Evolutionary conservation across 208 protist genomes (phyloP).

Genomic region (Phytomonas serpens): DNA sequence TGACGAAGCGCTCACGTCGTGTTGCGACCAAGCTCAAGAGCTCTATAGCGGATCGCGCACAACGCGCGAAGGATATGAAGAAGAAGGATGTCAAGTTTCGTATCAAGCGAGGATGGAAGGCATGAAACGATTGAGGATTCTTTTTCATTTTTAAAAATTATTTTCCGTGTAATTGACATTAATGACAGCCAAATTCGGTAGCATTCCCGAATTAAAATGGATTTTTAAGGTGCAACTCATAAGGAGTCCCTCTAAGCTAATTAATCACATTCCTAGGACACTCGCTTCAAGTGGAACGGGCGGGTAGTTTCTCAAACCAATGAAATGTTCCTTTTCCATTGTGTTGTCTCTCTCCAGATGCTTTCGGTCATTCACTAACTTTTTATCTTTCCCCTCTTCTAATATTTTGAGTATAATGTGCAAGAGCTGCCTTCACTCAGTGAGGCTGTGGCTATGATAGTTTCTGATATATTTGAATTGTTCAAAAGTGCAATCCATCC

Average conservation of each 20-base stretch:
- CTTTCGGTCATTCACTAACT: not conserved
- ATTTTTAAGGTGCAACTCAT: not conserved
- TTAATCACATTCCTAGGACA: not conserved
- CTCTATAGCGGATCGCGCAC: conserved; percentile 63
- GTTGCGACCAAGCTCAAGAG: conserved; percentile 81
- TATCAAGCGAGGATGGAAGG: conserved; percentile 88
- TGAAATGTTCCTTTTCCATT: not conserved
- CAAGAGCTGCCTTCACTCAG: not conserved
- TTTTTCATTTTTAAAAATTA: not conserved
- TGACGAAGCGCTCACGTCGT: conserved; percentile 84
- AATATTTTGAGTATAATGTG: conserved; percentile 1
- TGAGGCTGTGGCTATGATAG: conserved; percentile 16
- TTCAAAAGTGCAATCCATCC: conserved; percentile 66
- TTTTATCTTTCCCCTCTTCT: not conserved
- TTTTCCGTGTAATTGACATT: conserved; percentile 5
- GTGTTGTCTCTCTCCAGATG: not conserved
- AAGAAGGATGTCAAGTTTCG: conserved; percentile 93
- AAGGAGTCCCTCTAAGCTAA: conserved; percentile 7
- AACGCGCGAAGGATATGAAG: conserved; percentile 80
- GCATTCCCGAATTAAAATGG: not conserved
- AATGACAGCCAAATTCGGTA: not conserved
- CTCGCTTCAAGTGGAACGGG: not conserved
- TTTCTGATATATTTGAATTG: conserved; percentile 54
- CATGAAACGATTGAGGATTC: conserved; percentile 22
- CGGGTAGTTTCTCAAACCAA: not conserved